These are phyloP conservation scores for Pecoramyces ruminantium DNA, from an alignment of 192 early-diverging fungal genomes.

Conservation along the genomic window DNA sequence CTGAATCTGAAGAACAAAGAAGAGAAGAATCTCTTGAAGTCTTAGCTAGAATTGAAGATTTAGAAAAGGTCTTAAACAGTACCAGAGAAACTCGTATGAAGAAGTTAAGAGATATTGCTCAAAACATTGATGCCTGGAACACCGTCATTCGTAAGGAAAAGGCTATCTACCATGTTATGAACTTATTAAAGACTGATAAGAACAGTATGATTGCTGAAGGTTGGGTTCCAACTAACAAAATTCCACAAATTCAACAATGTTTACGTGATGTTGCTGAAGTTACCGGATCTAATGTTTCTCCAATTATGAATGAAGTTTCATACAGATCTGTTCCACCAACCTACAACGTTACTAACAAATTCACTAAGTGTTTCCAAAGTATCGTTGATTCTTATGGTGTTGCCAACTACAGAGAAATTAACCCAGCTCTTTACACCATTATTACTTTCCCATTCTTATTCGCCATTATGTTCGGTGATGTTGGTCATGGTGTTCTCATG, in stretches of 20 bases:
- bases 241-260: too few species aligned
- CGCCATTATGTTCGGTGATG: too few species aligned
- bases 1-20: conserved; percentile 68
- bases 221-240: conserved; percentile 84
- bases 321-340: conserved; percentile 83
- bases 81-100: conserved; percentile 64
- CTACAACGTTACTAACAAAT: too few species aligned
- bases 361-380: too few species aligned
- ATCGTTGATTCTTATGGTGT: too few species aligned
- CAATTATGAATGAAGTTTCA: conserved; percentile 68
- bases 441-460: too few species aligned
- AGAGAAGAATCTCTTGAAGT: conserved; percentile 65
- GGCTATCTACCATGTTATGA: conserved; percentile 91
- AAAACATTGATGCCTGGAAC: too few species aligned
- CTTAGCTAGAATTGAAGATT: conserved; percentile 70
- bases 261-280: conserved; percentile 60
- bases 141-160: too few species aligned
- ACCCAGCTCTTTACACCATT: too few species aligned
- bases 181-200: conserved; percentile 88
- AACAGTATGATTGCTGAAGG: conserved; percentile 98
- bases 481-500: too few species aligned
- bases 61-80: conserved; percentile 64
- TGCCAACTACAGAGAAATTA: too few species aligned
- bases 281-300: conserved; percentile 74
- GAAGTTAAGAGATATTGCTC: conserved; percentile 86